Evolutionary conservation across 31 red algal species (phyloP), one percentile per base, ranked within the genome.

Genomic region (Odonthalia washingtoniensis): DNA sequence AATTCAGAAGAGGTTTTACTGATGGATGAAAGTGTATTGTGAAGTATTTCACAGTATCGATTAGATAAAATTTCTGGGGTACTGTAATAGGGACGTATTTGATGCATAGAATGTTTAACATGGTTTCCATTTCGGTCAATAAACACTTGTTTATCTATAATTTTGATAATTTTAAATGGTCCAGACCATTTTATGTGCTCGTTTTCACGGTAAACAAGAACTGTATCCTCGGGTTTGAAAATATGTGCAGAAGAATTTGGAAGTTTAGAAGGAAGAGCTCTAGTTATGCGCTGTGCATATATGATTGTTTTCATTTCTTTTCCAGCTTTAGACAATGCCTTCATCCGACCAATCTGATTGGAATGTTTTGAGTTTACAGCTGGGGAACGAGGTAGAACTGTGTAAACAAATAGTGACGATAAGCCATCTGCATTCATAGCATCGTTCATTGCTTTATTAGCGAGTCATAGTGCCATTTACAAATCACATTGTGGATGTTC

Each of bases 281-380:
- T 69, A 26, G 17, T 33, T 24, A 89, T 80, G 0, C 46, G 43
- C 5, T 41, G 61, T 2, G 80, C 0, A 27, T 63, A 3, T 3
- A 42, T 70, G 2, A 82, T 44, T 70, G 30, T 2, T 0, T 37
- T 2, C 27, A 68, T 68, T 41, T 89, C 61, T 1, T 1, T 4
- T 1, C 86, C 60, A 4, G 75, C 86, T 0, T 43, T 32, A 45
- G 68, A 30, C 5, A 89, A 14, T 18, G 75, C 76, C 27, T 30
- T 21, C 40, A 79, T 41, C 24, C 24, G 52, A 17, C 24, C 52
- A 17, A 17, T 61, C 52, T 61, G 24, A 24, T 14, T 24, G 14
- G 16, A 61, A 61, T 17, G 24, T 61, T 61, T 61, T 14, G 52
- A 61, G 41, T 3, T 5, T 72, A 32, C 32, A 28, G 21, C 67